These are phyloP conservation scores for Linnemannia schmuckeri DNA, from an alignment of 192 early-diverging fungal species.

Conservation along the genomic window DNA sequence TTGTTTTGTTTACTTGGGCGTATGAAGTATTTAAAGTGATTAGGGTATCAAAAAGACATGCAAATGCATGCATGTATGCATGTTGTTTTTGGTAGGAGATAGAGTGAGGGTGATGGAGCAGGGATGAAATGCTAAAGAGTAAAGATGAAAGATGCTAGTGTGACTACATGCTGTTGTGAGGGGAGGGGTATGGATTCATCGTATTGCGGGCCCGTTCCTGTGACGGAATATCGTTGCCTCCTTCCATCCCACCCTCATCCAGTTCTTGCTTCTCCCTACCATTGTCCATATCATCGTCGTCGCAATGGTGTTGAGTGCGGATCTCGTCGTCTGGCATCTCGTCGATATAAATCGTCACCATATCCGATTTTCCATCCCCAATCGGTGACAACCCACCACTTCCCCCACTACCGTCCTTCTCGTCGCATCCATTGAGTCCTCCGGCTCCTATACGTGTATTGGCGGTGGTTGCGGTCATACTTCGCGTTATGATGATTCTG, in stretches of 20 bases:
- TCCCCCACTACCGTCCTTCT: neutral
- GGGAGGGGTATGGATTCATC: neutral
- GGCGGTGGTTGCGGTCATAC: neutral
- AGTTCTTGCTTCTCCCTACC: neutral
- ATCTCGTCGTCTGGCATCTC: conserved; percentile 2
- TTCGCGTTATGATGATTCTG: neutral
- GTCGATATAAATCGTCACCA: neutral
- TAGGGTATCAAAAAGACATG: neutral
- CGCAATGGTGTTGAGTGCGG: neutral
- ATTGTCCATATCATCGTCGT: neutral
- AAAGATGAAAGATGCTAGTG: neutral
- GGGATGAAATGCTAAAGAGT: neutral
- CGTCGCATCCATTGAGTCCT: neutral
- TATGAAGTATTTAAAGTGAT: neutral
- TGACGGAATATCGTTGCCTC: neutral
- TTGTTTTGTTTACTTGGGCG: neutral
- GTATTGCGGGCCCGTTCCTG: neutral
- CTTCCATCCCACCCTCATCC: neutral
- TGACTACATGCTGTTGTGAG: neutral
- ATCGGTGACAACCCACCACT: neutral
- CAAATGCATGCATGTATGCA: neutral
- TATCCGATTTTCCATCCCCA: conserved; percentile 1
- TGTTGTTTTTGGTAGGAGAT: neutral
- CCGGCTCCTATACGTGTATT: neutral
- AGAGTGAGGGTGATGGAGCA: neutral